A percentile compares a stretch with the other conserved stretches of the same genome.
Conservation (phyloP, 345 rosid genomes). For the Carallia brachiata region DNA sequence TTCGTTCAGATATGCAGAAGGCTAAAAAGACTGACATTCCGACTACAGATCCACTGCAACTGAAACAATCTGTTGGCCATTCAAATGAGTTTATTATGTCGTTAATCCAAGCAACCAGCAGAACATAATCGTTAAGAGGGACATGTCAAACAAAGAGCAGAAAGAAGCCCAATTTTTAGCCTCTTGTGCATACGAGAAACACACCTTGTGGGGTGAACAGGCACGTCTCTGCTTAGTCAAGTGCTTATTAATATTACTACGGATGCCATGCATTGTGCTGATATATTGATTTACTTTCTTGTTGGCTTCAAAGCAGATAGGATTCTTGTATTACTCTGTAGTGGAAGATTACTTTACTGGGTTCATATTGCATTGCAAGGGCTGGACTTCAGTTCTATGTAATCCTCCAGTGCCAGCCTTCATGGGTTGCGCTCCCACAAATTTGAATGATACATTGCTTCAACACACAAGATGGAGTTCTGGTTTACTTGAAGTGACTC, state of each 20-base stretch:
- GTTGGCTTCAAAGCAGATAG: constrained; percentile 22
- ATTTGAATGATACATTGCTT: constrained; percentile 24
- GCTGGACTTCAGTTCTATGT: constrained; percentile 27
- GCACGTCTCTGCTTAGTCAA: constrained; percentile 1
- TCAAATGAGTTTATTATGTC: constrained; percentile 19
- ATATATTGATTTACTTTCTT: background rate
- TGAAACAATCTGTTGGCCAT: constrained; percentile 14
- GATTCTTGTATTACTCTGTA: constrained; percentile 19
- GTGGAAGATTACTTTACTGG: constrained; percentile 34
- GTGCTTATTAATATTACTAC: background rate
- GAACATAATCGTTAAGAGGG: background rate
- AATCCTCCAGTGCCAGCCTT: constrained; percentile 29
- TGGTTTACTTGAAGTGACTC: constrained; percentile 23
- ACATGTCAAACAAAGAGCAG: background rate
- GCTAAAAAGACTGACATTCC: background rate
- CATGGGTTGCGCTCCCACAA: constrained; percentile 23
- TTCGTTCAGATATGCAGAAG: no score
- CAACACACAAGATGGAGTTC: constrained; percentile 33
- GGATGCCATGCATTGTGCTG: background rate
- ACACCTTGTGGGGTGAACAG: constrained; percentile 24
- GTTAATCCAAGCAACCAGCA: background rate
- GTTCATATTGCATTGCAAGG: constrained; percentile 26
- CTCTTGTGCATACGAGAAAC: constrained; percentile 12
- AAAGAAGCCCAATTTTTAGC: constrained; percentile 18
- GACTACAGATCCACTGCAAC: constrained; percentile 11